Conservation (phyloP, 352 stramenopile species). For the Globisporangium rhizosaccharum region DNA sequence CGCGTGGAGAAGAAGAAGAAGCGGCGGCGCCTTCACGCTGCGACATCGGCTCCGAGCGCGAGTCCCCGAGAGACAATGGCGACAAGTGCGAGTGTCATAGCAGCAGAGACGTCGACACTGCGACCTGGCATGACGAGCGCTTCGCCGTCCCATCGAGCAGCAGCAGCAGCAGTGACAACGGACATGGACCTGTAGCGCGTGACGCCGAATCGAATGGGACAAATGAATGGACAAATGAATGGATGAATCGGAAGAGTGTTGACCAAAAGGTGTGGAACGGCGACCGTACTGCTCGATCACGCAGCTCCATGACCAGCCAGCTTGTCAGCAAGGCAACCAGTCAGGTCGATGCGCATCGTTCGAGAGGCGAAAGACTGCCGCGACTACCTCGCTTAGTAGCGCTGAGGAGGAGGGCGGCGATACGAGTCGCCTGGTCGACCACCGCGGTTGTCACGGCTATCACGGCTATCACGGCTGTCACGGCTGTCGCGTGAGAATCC, state of each 20-base stretch:
- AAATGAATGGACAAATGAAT: no score
- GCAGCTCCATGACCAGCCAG: not conserved
- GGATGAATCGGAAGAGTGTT: no score
- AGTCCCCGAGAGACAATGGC: no score
- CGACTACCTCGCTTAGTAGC: constrained; percentile 14
- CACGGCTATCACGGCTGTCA: not conserved
- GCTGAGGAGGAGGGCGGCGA: constrained; percentile 12
- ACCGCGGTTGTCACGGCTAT: not conserved
- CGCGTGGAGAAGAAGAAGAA: constrained; percentile 73
- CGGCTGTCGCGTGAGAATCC: constrained; percentile 2
- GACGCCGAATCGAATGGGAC: no score
- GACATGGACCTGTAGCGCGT: not conserved
- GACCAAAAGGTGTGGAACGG: no score
- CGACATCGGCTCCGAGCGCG: not conserved
- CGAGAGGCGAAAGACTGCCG: no score
- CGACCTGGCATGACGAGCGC: not conserved
- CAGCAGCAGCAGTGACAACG: no score
- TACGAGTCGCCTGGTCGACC: constrained; percentile 14
- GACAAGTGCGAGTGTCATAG: not conserved
- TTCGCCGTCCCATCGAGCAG: not conserved
- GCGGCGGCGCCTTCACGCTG: constrained; percentile 37
- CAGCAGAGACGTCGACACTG: not conserved
- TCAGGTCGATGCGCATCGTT: no score
- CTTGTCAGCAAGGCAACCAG: no score
- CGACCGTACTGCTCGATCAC: no score